phyloP scores from a whole-genome alignment of 2,329 filamentous ascomycete genomes.

The Fusarium virguliforme region DNA sequence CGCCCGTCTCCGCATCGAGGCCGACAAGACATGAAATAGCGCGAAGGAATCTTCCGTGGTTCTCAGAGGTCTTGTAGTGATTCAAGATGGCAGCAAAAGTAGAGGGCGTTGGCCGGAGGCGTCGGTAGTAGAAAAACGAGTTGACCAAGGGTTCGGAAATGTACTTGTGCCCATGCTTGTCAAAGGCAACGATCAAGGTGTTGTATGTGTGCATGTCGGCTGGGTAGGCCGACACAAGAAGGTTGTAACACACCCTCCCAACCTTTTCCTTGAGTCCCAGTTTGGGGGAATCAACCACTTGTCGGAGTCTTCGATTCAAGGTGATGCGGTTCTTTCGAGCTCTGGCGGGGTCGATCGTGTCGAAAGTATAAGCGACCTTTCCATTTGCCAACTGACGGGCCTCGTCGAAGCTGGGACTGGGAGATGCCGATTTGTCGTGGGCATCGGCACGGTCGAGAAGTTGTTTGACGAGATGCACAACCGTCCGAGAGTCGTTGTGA shows the following conservation, averaged over 20 bases:
- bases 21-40: slow-evolving; percentile 65
- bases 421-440: slow-evolving; percentile 40
- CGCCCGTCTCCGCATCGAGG: slow-evolving; percentile 58
- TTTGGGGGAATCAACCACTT: slow-evolving; percentile 47
- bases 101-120: slow-evolving; percentile 64
- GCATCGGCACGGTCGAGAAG: slow-evolving; percentile 52
- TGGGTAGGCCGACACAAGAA: slow-evolving; percentile 73
- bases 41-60: slow-evolving; percentile 62
- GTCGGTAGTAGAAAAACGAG: slow-evolving; percentile 64
- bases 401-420: slow-evolving; percentile 52
- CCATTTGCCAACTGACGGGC: slow-evolving; percentile 47
- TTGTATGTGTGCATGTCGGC: slow-evolving; percentile 82
- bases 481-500: slow-evolving; percentile 47
- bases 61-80: slow-evolving; percentile 63
- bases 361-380: slow-evolving; percentile 48
- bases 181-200: slow-evolving; percentile 77
- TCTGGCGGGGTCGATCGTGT: slow-evolving; percentile 49
- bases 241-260: slow-evolving; percentile 72
- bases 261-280: slow-evolving; percentile 55
- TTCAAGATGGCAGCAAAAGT: slow-evolving; percentile 67
- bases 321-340: slow-evolving; percentile 47
- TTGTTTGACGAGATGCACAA: slow-evolving; percentile 51
- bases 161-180: slow-evolving; percentile 64
- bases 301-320: slow-evolving; percentile 54
- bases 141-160: slow-evolving; percentile 70